These are phyloP conservation scores for Buddleja alternifolia DNA, from an alignment of 257 asterid genomes.

Conservation along the genomic window DNA sequence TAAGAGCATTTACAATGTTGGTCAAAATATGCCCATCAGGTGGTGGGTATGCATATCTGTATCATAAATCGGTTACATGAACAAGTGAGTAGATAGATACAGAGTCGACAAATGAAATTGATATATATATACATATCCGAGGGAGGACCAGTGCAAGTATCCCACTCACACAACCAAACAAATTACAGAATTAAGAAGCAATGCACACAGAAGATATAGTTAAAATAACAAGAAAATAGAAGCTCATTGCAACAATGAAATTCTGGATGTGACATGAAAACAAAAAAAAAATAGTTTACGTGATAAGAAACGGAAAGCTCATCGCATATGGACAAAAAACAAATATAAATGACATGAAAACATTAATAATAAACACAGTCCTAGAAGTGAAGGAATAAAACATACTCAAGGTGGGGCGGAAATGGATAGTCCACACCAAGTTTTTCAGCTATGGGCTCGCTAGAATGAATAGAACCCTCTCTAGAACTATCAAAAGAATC, in stretches of 20 bases:
- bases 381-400: slow-evolving; percentile 22
- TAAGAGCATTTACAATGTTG: slow-evolving; percentile 91
- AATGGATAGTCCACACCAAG: slow-evolving; percentile 93
- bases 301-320: not conserved
- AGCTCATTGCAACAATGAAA: too few species aligned
- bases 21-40: slow-evolving; percentile 93
- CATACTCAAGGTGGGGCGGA: slow-evolving; percentile 94
- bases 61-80: slow-evolving; percentile 29
- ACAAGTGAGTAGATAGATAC: slow-evolving; percentile 12
- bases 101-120: slow-evolving; percentile 5
- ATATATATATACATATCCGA: slow-evolving; percentile 8
- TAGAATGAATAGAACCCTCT: slow-evolving; percentile 29
- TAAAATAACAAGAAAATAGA: too few species aligned
- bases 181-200: slow-evolving; percentile 7
- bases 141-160: slow-evolving; percentile 21
- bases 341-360: slow-evolving; percentile 12
- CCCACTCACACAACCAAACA: slow-evolving; percentile 21
- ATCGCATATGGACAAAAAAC: slow-evolving; percentile 1
- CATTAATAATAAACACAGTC: slow-evolving; percentile 11
- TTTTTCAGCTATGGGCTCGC: slow-evolving; percentile 75
- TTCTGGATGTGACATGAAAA: too few species aligned
- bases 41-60: slow-evolving; percentile 90
- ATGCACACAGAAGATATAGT: not conserved
- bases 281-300: too few species aligned
- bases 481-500: slow-evolving; percentile 37